Evolutionary conservation across 371 early-diverging fungal genomes (phyloP).

Genomic region (Circinella umbellata): DNA sequence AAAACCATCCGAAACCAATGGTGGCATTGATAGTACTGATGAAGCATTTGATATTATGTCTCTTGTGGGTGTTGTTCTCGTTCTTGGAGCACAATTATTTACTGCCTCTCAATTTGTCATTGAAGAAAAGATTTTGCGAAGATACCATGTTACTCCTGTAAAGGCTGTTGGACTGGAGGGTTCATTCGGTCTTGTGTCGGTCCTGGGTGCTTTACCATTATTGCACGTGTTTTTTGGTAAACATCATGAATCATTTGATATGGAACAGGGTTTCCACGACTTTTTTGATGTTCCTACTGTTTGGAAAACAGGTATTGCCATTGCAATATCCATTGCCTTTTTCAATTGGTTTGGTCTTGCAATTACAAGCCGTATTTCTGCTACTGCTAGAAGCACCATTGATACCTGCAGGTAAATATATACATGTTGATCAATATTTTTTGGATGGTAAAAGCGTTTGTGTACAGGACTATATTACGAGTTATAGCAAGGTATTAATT

Average conservation of each 20-base stretch:
- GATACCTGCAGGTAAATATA: slow-evolving; percentile 80
- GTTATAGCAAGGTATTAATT: no score
- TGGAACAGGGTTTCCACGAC: slow-evolving; percentile 76
- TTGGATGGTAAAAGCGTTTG: neutral
- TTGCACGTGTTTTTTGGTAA: slow-evolving; percentile 75
- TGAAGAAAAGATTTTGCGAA: slow-evolving; percentile 89
- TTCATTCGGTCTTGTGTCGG: slow-evolving; percentile 82
- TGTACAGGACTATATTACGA: neutral
- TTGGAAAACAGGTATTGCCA: slow-evolving; percentile 78
- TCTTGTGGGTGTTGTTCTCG: slow-evolving; percentile 78
- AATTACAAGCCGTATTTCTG: slow-evolving; percentile 84
- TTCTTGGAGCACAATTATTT: slow-evolving; percentile 90
- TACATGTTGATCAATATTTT: no score
- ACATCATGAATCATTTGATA: slow-evolving; percentile 75
- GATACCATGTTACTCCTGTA: slow-evolving; percentile 81
- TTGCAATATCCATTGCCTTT: slow-evolving; percentile 86
- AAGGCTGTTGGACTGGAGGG: slow-evolving; percentile 95
- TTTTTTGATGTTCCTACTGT: slow-evolving; percentile 69
- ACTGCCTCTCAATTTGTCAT: slow-evolving; percentile 94
- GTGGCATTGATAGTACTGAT: neutral
- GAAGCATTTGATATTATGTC: slow-evolving; percentile 34
- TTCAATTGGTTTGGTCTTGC: slow-evolving; percentile 96
- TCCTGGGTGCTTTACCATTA: slow-evolving; percentile 74
- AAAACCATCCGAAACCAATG: slow-evolving; percentile 22
- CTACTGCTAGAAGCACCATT: slow-evolving; percentile 92